Evolutionary conservation across 2,329 filamentous ascomycete species (phyloP), one percentile per base, ranked within the genome.

Genomic region (Neoarthrinium moseri): DNA sequence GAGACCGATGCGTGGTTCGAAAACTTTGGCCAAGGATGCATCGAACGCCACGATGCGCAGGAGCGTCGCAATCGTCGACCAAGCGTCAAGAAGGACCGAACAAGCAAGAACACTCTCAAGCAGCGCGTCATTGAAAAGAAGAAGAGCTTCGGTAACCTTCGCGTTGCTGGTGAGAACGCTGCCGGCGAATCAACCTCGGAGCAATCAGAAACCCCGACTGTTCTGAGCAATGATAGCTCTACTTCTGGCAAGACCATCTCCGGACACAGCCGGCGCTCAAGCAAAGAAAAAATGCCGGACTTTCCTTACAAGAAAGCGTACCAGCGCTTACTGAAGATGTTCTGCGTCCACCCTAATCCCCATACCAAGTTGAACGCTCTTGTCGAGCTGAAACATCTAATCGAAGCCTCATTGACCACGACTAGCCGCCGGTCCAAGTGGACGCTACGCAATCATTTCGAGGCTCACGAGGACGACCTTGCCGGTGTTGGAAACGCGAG

Each of bases 1-100:
- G 94, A 99, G 69, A 97, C 92, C 1, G 94, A 97, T 63, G 76
- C 76, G 3, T 96, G 92, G 87, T 94, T 96, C 55, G 75, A 80
- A 43, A 80, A 80, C 12, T 65, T 91, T 6, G 81, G 83, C 3
- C 79, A 85, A 55, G 73, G 85, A 52, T 85, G 81, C 59, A 81
- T 84, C 43, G 80, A 84, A 30, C 74, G 81, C 21, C 80, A 77
- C 37, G 78, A 84, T 40, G 73, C 76, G 4, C 65, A 77, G 24
- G 74, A 81, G 48, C 68, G 70, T 30, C 71, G 73, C 38, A 70
- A 71, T 41, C 61, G 72, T 50, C 59, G 73, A 48, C 55, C 59
- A 17, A 48, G 47, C 13, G 64, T 65, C 12, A 71, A 70, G 51
- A 74, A 70, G 36, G 71, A 69, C 49, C 70, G 74, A 49, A 66